phyloP scores from a whole-genome alignment of 139 green algal species.

The Haematococcus sp. region DNA sequence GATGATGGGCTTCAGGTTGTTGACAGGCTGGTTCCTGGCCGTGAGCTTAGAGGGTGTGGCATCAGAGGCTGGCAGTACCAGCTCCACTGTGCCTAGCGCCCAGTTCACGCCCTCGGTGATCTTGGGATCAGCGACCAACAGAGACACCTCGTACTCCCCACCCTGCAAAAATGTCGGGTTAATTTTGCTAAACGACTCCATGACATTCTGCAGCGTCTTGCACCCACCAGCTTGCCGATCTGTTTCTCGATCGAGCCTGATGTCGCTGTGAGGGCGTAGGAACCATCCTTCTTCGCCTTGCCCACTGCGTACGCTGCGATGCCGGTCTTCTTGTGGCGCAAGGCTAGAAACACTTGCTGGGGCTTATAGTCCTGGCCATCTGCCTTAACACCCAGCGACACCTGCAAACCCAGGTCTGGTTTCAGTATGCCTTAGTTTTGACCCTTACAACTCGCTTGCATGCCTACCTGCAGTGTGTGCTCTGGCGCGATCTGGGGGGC shows the following conservation, averaged over 20 bases:
- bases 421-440: neutral
- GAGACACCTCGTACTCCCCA: slow-evolving; percentile 30
- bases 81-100: slow-evolving; percentile 25
- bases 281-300: slow-evolving; percentile 29
- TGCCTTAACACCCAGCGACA: slow-evolving; percentile 18
- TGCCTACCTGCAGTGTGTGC: too few species aligned
- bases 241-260: slow-evolving; percentile 37
- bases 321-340: slow-evolving; percentile 20
- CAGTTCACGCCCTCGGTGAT: slow-evolving; percentile 14
- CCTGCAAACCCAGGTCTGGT: slow-evolving; percentile 14
- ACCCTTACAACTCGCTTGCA: too few species aligned
- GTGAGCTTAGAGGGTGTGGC: slow-evolving; percentile 14
- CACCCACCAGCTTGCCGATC: slow-evolving; percentile 35
- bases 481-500: too few species aligned
- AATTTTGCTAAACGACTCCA: too few species aligned
- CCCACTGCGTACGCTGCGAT: slow-evolving; percentile 39
- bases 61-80: slow-evolving; percentile 18
- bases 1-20: slow-evolving; percentile 48
- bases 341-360: slow-evolving; percentile 45
- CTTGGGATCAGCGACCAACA: slow-evolving; percentile 42
- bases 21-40: slow-evolving; percentile 21
- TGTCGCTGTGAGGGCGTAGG: slow-evolving; percentile 13
- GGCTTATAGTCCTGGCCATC: slow-evolving; percentile 29
- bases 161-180: slow-evolving; percentile 14
- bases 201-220: neutral